Evolutionary conservation across 31 red algal genomes (phyloP).

Genomic region (Asparagopsis taxiformis): DNA sequence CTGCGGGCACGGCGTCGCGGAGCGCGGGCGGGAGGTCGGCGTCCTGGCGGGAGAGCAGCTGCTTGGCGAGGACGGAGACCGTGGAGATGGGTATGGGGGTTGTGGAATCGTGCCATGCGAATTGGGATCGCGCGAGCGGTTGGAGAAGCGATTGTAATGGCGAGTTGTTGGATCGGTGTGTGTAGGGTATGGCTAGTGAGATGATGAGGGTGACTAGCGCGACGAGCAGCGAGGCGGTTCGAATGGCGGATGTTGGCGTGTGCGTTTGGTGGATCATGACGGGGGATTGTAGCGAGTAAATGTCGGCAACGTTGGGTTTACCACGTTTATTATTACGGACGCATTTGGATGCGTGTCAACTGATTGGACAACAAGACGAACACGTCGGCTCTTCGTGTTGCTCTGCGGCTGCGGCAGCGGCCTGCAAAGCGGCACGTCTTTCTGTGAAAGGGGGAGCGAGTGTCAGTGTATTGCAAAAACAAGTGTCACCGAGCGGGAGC

Average conservation of each 20-base stretch:
- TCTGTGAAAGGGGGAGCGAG: too few species aligned
- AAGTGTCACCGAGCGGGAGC: too few species aligned
- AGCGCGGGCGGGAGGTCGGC: slow-evolving; percentile 19
- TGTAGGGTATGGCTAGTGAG: slow-evolving; percentile 11
- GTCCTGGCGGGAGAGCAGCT: slow-evolving; percentile 34
- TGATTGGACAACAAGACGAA: too few species aligned
- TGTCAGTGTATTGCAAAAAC: too few species aligned
- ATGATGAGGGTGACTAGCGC: slow-evolving; percentile 4
- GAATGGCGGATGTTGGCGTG: neutral
- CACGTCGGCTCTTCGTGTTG: too few species aligned
- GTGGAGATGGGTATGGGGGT: slow-evolving; percentile 69
- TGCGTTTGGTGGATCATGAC: neutral
- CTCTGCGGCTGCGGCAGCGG: too few species aligned
- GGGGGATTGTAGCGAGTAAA: neutral
- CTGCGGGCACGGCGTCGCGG: slow-evolving; percentile 3
- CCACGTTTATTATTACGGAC: too few species aligned
- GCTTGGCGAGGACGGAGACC: slow-evolving; percentile 53
- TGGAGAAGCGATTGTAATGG: slow-evolving; percentile 3
- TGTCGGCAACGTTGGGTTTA: too few species aligned
- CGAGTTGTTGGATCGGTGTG: slow-evolving; percentile 4
- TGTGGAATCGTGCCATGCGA: slow-evolving; percentile 58
- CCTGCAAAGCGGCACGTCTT: too few species aligned
- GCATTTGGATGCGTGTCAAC: too few species aligned
- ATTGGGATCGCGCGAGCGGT: slow-evolving; percentile 33
- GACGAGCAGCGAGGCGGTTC: too few species aligned